Evolutionary conservation across 2,329 filamentous ascomycete genomes (phyloP).

Genomic region (Trichophyton benhamiae): DNA sequence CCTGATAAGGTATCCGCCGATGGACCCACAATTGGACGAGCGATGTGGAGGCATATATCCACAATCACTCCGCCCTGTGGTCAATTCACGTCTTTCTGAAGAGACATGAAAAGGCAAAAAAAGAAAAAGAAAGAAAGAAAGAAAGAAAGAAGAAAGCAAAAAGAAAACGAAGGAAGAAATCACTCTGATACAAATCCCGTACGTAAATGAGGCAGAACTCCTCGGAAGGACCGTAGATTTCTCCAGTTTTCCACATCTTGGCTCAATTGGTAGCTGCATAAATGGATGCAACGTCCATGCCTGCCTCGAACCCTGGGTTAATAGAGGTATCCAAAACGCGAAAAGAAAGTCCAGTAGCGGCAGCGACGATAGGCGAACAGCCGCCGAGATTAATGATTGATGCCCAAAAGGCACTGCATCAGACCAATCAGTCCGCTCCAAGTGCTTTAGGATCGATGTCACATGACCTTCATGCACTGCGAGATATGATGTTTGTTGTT

Average conservation of each 20-base stretch:
- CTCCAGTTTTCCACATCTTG: background rate
- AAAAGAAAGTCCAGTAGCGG: background rate
- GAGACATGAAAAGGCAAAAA: background rate
- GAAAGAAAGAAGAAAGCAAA: too few relatives aligned
- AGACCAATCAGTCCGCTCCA: background rate
- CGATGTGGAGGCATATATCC: background rate
- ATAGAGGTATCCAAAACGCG: background rate
- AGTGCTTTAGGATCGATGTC: background rate
- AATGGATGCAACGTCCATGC: background rate
- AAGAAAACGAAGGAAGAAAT: too few relatives aligned
- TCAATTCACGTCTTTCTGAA: background rate
- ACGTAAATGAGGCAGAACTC: background rate
- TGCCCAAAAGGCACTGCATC: background rate
- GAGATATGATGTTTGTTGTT: background rate
- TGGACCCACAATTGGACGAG: background rate
- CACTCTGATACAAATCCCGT: background rate
- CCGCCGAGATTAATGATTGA: background rate
- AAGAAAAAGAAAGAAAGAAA: background rate
- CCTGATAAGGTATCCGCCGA: background rate
- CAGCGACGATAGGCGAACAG: background rate
- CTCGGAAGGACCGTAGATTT: background rate
- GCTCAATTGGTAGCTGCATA: background rate
- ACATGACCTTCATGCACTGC: conserved; percentile 10
- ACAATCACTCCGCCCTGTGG: background rate
- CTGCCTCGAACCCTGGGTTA: background rate